Conservation (phyloP, 2,329 filamentous ascomycete genomes). For the Tolypocladium amazonense region DNA sequence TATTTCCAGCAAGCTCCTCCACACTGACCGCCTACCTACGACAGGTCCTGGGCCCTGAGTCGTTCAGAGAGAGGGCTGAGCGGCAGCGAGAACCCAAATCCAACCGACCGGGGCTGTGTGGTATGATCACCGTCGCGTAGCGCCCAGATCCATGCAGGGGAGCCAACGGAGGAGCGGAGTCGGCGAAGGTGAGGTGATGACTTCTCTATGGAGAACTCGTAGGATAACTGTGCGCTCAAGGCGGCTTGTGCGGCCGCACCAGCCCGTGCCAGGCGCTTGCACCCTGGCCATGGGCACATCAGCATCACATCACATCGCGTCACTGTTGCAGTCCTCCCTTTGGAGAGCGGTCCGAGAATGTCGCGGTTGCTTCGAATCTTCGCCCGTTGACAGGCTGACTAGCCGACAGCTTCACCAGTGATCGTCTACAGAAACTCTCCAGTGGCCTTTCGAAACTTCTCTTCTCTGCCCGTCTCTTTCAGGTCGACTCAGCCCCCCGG, state of each 20-base stretch:
- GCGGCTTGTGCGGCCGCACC: not conserved
- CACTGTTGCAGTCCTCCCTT: not conserved
- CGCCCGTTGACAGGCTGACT: not conserved
- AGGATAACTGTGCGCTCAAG: not conserved
- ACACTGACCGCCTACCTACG: too few species aligned
- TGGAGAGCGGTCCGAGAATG: not conserved
- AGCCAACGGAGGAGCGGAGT: not conserved
- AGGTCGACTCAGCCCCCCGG: not conserved
- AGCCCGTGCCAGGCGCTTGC: not conserved
- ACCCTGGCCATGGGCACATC: not conserved
- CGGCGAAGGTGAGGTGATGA: not conserved
- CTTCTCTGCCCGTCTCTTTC: not conserved
- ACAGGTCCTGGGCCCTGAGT: too few species aligned
- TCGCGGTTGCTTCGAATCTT: too few species aligned
- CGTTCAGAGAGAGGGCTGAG: not conserved
- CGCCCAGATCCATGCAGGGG: not conserved
- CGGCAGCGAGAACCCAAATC: not conserved
- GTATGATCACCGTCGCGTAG: not conserved
- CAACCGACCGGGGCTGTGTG: not conserved
- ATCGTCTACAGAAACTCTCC: not conserved
- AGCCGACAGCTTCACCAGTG: not conserved
- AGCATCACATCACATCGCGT: not conserved
- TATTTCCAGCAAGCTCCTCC: not conserved
- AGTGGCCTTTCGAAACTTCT: not conserved
- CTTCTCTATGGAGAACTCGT: not conserved